These are phyloP conservation scores for Acanthochlamys bracteata DNA, from an alignment of 106 monocot species.

Conservation along the genomic window DNA sequence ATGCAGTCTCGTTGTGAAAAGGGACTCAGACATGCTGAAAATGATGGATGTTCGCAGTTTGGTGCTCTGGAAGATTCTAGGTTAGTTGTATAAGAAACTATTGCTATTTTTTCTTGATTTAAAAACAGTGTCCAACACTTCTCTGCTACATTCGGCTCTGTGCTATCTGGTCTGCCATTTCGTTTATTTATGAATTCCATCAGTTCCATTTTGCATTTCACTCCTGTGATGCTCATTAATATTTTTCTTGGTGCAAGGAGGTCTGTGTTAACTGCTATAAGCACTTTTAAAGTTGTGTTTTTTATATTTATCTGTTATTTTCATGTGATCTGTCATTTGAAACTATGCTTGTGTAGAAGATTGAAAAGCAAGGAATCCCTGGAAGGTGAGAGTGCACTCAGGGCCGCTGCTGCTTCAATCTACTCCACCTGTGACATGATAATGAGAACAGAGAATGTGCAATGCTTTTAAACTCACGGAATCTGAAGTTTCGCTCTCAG, in stretches of 20 bases:
- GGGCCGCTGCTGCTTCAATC: slow-evolving; percentile 10
- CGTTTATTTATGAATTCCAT: too few species aligned
- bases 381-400: slow-evolving; percentile 3
- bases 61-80: slow-evolving; percentile 31
- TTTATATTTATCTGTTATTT: neutral
- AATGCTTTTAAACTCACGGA: neutral
- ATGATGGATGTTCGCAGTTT: slow-evolving; percentile 12
- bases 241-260: too few species aligned
- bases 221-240: too few species aligned
- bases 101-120: too few species aligned
- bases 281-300: neutral
- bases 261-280: too few species aligned
- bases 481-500: too few species aligned
- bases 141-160: too few species aligned
- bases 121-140: too few species aligned
- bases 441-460: slow-evolving; percentile 6
- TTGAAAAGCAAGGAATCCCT: slow-evolving; percentile 22
- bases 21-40: slow-evolving; percentile 41
- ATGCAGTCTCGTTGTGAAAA: slow-evolving; percentile 67
- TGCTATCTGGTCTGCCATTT: too few species aligned
- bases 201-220: too few species aligned
- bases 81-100: too few species aligned
- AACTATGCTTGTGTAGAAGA: too few species aligned
- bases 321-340: neutral
- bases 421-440: slow-evolving; percentile 8